Conservation (phyloP, 768 basidiomycete genomes). For the Leccinellum albellum region DNA sequence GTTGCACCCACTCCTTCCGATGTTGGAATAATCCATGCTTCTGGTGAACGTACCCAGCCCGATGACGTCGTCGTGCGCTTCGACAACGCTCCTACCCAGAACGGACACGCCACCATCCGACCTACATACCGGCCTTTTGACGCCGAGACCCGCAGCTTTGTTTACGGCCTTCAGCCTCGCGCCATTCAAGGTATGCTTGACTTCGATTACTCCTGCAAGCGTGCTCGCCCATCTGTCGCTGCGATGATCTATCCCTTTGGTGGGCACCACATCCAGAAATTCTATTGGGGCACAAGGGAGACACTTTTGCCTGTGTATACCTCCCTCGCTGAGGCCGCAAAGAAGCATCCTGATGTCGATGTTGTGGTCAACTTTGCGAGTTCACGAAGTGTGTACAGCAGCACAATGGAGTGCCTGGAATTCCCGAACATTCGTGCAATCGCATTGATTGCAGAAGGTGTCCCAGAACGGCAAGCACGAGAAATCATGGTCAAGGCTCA, state of each 20-base stretch:
- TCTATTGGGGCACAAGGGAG: slow-evolving; percentile 99
- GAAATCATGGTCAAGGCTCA: slow-evolving; percentile 90
- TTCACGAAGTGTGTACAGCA: slow-evolving; percentile 89
- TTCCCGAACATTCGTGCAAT: slow-evolving; percentile 45
- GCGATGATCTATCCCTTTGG: slow-evolving; percentile 99
- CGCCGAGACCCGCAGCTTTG: slow-evolving; percentile 89
- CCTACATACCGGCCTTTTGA: slow-evolving; percentile 92
- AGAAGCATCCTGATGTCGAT: slow-evolving; percentile 95
- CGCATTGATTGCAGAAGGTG: slow-evolving; percentile 97
- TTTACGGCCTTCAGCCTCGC: slow-evolving; percentile 97
- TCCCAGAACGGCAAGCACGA: slow-evolving; percentile 94
- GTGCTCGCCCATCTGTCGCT: slow-evolving; percentile 85
- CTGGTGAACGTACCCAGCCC: slow-evolving; percentile 78
- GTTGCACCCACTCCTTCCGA: slow-evolving; percentile 38
- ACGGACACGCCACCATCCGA: slow-evolving; percentile 42
- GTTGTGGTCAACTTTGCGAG: slow-evolving; percentile 98
- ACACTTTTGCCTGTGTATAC: slow-evolving; percentile 98
- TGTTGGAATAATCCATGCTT: slow-evolving; percentile 71
- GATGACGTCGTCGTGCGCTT: slow-evolving; percentile 91
- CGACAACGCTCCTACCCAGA: slow-evolving; percentile 37
- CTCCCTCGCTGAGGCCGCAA: slow-evolving; percentile 80
- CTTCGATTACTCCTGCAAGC: slow-evolving; percentile 98
- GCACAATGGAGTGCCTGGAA: slow-evolving; percentile 87
- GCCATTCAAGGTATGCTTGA: slow-evolving; percentile 99
- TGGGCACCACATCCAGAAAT: slow-evolving; percentile 99